These are phyloP conservation scores for Penicillium taxi DNA, from an alignment of 495 filamentous ascomycete species.

Conservation along the genomic window DNA sequence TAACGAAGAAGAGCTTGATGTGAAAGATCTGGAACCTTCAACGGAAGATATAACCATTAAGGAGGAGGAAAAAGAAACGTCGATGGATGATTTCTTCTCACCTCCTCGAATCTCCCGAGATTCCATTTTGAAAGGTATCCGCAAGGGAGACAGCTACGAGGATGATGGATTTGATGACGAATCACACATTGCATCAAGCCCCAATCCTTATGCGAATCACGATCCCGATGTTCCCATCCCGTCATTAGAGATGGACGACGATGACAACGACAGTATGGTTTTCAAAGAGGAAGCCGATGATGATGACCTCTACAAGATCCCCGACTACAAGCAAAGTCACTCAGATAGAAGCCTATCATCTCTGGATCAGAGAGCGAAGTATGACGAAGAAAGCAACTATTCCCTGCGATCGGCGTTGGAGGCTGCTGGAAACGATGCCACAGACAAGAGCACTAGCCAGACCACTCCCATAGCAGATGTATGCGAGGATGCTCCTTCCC, in stretches of 20 bases:
- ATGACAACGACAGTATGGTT: constrained; percentile 52
- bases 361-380: constrained; percentile 34
- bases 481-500: not conserved
- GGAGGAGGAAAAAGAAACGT: constrained; percentile 1
- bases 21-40: not conserved
- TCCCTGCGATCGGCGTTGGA: constrained; percentile 36
- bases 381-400: constrained; percentile 44
- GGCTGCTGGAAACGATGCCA: constrained; percentile 6
- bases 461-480: constrained; percentile 28
- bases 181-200: constrained; percentile 48
- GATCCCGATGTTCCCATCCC: constrained; percentile 85
- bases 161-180: constrained; percentile 55
- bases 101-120: constrained; percentile 83
- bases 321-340: constrained; percentile 44
- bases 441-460: constrained; percentile 15
- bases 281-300: constrained; percentile 60
- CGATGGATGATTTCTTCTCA: constrained; percentile 23
- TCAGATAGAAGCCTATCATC: constrained; percentile 43
- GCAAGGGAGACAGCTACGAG: constrained; percentile 53
- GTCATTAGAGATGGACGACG: constrained; percentile 51
- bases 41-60: not conserved
- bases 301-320: constrained; percentile 61
- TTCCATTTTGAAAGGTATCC: constrained; percentile 83
- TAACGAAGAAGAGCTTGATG: constrained; percentile 3
- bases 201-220: constrained; percentile 46